Evolutionary conservation across 2,329 filamentous ascomycete species (phyloP).

Genomic region (Triangularia setosa): DNA sequence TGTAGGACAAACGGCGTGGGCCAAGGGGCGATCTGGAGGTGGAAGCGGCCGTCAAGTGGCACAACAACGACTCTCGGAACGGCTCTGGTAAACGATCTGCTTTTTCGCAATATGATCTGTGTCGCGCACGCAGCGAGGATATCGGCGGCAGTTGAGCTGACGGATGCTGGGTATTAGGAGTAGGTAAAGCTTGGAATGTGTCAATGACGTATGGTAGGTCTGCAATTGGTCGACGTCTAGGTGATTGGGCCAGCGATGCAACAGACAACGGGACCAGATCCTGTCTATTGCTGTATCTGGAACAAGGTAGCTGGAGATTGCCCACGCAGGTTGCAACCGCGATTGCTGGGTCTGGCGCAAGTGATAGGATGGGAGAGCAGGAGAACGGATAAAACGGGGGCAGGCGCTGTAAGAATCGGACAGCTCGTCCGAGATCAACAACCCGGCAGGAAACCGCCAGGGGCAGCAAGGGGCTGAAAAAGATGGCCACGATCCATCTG

Average conservation of each 20-base stretch:
- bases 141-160: background rate
- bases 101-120: background rate
- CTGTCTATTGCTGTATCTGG: constrained; percentile 1
- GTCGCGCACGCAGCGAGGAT: background rate
- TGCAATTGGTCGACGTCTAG: background rate
- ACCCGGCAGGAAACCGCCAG: constrained; percentile 1
- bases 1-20: background rate
- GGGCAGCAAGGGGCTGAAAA: background rate
- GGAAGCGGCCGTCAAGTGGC: background rate
- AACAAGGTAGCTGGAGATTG: constrained; percentile 1
- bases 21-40: background rate
- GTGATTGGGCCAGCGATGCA: background rate
- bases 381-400: background rate
- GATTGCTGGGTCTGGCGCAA: background rate
- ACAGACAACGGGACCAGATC: background rate
- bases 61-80: background rate
- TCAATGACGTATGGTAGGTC: constrained; percentile 1
- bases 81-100: background rate
- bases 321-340: background rate
- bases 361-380: background rate
- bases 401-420: constrained; percentile 1
- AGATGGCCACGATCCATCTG: background rate
- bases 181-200: background rate
- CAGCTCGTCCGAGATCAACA: constrained; percentile 5
- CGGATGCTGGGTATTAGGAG: too few relatives aligned